These are phyloP conservation scores for Letharia lupina DNA, from an alignment of 495 filamentous ascomycete species.

Conservation along the genomic window DNA sequence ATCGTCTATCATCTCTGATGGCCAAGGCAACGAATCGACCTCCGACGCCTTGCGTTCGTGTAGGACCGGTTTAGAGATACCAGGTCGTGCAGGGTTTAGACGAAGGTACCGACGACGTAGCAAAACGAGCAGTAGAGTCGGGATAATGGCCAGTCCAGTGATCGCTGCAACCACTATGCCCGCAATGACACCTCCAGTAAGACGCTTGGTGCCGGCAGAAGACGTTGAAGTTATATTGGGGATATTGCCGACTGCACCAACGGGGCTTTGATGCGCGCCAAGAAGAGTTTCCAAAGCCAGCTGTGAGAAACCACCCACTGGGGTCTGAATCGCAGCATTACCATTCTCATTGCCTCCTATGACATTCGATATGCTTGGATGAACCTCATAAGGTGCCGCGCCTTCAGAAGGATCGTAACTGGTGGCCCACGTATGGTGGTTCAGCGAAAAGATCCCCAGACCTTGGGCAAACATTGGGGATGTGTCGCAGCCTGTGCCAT, in stretches of 20 bases:
- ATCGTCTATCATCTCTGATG: conserved; percentile 9
- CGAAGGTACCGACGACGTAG: conserved; percentile 7
- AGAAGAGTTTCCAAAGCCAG: conserved; percentile 8
- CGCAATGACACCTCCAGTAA: conserved; percentile 8
- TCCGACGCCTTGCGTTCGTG: conserved; percentile 9
- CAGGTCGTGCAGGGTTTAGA: neutral
- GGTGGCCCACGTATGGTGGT: conserved; percentile 17
- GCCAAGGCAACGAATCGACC: neutral
- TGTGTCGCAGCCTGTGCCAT: conserved; percentile 17
- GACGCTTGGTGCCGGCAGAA: neutral
- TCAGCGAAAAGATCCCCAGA: conserved; percentile 20
- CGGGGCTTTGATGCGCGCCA: neutral
- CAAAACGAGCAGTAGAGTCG: conserved; percentile 1
- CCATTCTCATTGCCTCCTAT: conserved; percentile 19
- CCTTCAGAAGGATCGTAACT: conserved; percentile 12
- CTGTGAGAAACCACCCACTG: conserved; percentile 15
- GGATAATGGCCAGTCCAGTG: neutral
- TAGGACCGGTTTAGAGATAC: conserved; percentile 7
- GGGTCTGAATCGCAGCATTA: conserved; percentile 15
- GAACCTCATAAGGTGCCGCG: conserved; percentile 11
- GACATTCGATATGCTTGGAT: conserved; percentile 15
- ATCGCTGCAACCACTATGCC: conserved; percentile 7
- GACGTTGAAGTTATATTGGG: neutral
- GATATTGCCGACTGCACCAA: neutral
- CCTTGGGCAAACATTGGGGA: conserved; percentile 15